Evolutionary conservation across 176 grass and related monocot species (phyloP).

Genomic region (Oryza meridionalis): DNA sequence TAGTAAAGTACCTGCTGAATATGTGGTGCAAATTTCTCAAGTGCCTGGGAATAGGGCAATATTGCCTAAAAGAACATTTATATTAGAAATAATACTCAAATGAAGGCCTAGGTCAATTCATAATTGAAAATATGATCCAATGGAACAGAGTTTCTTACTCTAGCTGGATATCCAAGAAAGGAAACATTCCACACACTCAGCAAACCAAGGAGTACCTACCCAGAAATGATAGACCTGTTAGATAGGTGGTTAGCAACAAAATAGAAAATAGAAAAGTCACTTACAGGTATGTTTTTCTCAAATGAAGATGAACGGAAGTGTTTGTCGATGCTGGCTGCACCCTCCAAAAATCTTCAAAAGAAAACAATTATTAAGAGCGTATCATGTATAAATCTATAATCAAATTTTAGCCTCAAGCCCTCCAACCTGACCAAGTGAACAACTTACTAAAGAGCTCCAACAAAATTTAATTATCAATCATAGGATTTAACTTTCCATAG

Average conservation of each 20-base stretch:
- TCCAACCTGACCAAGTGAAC: neutral
- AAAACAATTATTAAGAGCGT: slow-evolving; percentile 23
- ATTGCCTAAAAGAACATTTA: slow-evolving; percentile 63
- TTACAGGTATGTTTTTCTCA: slow-evolving; percentile 96
- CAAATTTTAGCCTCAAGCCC: slow-evolving; percentile 6
- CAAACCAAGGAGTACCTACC: slow-evolving; percentile 93
- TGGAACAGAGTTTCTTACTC: slow-evolving; percentile 52
- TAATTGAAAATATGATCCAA: slow-evolving; percentile 27
- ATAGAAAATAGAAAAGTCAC: slow-evolving; percentile 34
- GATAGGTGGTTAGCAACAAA: slow-evolving; percentile 25
- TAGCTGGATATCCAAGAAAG: slow-evolving; percentile 93
- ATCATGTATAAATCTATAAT: neutral
- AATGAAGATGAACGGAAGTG: slow-evolving; percentile 79
- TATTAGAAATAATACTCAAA: slow-evolving; percentile 20
- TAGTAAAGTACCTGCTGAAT: slow-evolving; percentile 86
- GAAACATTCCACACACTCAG: slow-evolving; percentile 98
- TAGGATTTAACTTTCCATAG: neutral
- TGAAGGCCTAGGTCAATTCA: neutral
- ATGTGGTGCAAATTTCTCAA: slow-evolving; percentile 97
- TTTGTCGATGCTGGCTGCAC: slow-evolving; percentile 83
- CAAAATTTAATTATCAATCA: neutral
- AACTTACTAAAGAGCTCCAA: neutral
- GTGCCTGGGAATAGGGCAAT: slow-evolving; percentile 92
- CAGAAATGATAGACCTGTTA: slow-evolving; percentile 44
- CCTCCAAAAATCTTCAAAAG: slow-evolving; percentile 90